Evolutionary conservation across 2,329 filamentous ascomycete species (phyloP).

Genomic region (Clarireedia hainanense): DNA sequence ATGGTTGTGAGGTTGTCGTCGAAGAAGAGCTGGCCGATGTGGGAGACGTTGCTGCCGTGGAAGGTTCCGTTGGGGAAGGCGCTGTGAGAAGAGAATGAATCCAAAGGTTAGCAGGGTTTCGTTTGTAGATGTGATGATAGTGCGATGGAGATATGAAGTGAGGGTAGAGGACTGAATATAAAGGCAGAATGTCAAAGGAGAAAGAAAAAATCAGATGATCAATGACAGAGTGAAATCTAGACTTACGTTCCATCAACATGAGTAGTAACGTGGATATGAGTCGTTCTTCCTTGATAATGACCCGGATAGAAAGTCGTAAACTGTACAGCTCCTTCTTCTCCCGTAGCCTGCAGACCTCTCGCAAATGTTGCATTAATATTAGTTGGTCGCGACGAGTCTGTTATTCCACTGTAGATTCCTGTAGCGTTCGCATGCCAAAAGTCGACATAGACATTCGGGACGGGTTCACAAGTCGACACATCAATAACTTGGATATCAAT

Average conservation of each 20-base stretch:
- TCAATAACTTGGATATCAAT: constrained; percentile 47
- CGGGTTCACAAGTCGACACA: constrained; percentile 43
- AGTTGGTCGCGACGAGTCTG: constrained; percentile 29
- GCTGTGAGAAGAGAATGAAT: not conserved
- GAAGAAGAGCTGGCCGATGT: constrained; percentile 59
- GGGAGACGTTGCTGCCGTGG: constrained; percentile 41
- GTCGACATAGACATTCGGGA: constrained; percentile 41
- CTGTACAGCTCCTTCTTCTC: constrained; percentile 35
- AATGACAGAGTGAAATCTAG: not conserved
- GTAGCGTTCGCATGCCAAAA: constrained; percentile 43
- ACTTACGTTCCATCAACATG: constrained; percentile 32
- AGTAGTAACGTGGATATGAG: constrained; percentile 42
- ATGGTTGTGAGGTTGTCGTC: constrained; percentile 47
- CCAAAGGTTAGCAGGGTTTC: not conserved
- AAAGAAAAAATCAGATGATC: not conserved
- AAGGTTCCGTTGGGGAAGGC: constrained; percentile 39
- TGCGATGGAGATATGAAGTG: not conserved
- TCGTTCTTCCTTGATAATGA: constrained; percentile 38
- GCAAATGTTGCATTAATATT: constrained; percentile 35
- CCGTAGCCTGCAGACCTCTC: constrained; percentile 35
- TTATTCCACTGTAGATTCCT: constrained; percentile 43
- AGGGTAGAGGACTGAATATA: not conserved
- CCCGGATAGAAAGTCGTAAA: constrained; percentile 38
- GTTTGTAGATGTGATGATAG: not conserved
- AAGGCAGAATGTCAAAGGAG: not conserved